Percentiles rank a stretch among this genome's conserved stretches.
Evolutionary conservation across 768 basidiomycete species (phyloP).

Genomic region (Coprinopsis cinerea): DNA sequence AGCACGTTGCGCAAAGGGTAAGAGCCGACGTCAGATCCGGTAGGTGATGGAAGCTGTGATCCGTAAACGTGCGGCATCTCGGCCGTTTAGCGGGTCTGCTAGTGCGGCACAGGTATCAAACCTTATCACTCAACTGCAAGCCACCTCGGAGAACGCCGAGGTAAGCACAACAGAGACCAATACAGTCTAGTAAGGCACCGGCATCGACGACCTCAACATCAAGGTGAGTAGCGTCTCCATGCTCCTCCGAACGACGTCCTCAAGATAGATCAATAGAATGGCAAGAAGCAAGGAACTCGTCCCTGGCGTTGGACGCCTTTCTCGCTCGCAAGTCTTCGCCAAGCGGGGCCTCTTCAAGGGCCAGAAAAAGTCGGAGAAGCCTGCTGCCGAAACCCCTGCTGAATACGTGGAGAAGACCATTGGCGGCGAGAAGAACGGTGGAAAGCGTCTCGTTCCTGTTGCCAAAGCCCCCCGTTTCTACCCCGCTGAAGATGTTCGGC

Average conservation of each 20-base stretch:
- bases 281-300: constrained; percentile 83
- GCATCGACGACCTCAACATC: constrained; percentile 47
- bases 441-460: constrained; percentile 81
- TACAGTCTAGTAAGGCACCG: constrained; percentile 37
- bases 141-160: constrained; percentile 35
- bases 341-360: constrained; percentile 85
- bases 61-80: too few relatives aligned
- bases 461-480: constrained; percentile 87
- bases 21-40: neutral
- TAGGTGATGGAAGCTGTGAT: neutral
- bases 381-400: constrained; percentile 52
- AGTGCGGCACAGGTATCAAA: too few relatives aligned
- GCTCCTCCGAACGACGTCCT: constrained; percentile 6
- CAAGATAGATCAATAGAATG: constrained; percentile 45
- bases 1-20: neutral
- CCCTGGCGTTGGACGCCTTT: constrained; percentile 76
- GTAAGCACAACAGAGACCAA: constrained; percentile 22
- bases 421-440: constrained; percentile 87
- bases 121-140: constrained; percentile 24
- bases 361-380: constrained; percentile 67
- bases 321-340: constrained; percentile 74
- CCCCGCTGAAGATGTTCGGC: constrained; percentile 89
- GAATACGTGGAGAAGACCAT: constrained; percentile 73
- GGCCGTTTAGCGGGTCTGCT: too few relatives aligned
- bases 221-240: constrained; percentile 30